phyloP scores from a whole-genome alignment of 169 alveolate species.

The Plasmodium billcollinsi region DNA sequence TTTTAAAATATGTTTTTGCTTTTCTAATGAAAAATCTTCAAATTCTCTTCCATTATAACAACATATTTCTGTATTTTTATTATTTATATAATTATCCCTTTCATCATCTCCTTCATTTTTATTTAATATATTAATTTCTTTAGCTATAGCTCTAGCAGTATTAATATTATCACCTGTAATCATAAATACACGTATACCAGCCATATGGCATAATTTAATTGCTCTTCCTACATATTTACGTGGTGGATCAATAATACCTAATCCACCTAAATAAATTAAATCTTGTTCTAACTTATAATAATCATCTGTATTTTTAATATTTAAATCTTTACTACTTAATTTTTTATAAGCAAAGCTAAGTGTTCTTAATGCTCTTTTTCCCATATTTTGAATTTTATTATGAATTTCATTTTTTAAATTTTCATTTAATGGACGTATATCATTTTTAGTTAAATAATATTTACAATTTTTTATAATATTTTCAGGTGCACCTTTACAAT shows the following conservation, averaged over 20 bases:
- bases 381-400: constrained; percentile 90
- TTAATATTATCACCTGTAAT: constrained; percentile 98
- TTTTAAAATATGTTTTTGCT: constrained; percentile 86
- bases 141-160: constrained; percentile 99
- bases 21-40: constrained; percentile 89
- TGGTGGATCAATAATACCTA: constrained; percentile 98
- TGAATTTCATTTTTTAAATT: constrained; percentile 85
- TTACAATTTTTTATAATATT: constrained; percentile 92
- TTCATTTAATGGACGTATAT: constrained; percentile 87
- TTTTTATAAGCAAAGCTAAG: constrained; percentile 88
- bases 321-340: constrained; percentile 76
- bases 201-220: constrained; percentile 94
- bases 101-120: constrained; percentile 13
- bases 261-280: constrained; percentile 94
- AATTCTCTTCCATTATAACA: constrained; percentile 96
- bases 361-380: constrained; percentile 92
- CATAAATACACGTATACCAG: constrained; percentile 99
- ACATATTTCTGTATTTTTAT: constrained; percentile 76
- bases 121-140: constrained; percentile 93
- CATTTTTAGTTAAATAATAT: constrained; percentile 88
- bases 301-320: constrained; percentile 78
- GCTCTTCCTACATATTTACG: constrained; percentile 96
- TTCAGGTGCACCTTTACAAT: constrained; percentile 99
- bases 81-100: not conserved
- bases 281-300: constrained; percentile 92